Evolutionary conservation across 306 rosid genomes (phyloP), one percentile per base, ranked within the genome.

Genomic region (Potentilla sterilis): DNA sequence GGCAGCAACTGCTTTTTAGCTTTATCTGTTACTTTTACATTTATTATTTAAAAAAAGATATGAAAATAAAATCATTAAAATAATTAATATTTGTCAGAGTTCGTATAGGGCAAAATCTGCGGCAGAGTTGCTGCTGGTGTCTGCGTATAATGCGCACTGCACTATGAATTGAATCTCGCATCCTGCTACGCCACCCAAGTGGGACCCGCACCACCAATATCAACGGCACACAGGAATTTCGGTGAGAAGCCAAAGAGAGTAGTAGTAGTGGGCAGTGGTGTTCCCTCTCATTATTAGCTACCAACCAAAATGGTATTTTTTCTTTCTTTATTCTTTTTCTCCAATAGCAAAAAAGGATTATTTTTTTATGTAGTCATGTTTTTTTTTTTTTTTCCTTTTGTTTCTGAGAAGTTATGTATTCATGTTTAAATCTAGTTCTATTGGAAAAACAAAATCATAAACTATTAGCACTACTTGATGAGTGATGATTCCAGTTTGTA

Each of bases 61-160:
- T 2, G 16, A 64, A 19, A 3, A 41, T 3, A 41, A 67, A 11
- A 6, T 38, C 11, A 22, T 7, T 21, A 4, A 18, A 14, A 11
- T 9, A 14, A 11, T 9, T 15, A 8, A 46, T 46, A 11, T 46
- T 19, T 54, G 61, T 54, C 61, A 55, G 62, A 21, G 3, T 21
- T 22, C 62, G 62, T 8, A 3, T 1, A 8, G n/a, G 34, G 59
- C 24, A 16, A 52, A 52, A 52, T 19, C 58, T 8, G 57, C 57
- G 7, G 15, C 22, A 28, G 28, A 19, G 22, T 35, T n/a, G 19
- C 51, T 5, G 48, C 3, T 13, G 1, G 73, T 6, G 41, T 10
- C 57, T 24, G 73, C 57, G 73, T 51, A 14, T 46, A 69, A 69
- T 69, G 55, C 57, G 55, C 73, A 69, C 73, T 24, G 19, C 9